phyloP scores from a whole-genome alignment of 2,329 filamentous ascomycete species.

The Shiraia bambusicola region DNA sequence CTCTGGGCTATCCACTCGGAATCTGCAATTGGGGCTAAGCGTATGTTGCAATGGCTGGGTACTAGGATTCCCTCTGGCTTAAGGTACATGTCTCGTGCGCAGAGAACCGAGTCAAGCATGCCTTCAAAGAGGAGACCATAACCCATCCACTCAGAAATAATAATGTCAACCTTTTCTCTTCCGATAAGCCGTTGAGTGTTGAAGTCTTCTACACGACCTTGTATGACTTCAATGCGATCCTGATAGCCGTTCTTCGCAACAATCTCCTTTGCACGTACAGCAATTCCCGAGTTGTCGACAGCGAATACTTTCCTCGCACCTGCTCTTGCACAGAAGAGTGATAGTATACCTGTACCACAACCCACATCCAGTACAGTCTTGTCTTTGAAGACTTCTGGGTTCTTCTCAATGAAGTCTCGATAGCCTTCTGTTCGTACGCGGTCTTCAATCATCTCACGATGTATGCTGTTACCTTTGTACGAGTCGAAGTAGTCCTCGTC shows the following conservation, averaged over 20 bases:
- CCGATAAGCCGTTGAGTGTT: constrained; percentile 57
- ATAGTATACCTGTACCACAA: constrained; percentile 79
- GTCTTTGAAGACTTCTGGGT: constrained; percentile 81
- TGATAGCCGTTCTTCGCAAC: constrained; percentile 77
- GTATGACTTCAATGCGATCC: constrained; percentile 73
- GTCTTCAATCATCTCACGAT: constrained; percentile 95
- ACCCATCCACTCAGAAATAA: constrained; percentile 98
- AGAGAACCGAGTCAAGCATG: constrained; percentile 92
- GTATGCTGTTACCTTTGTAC: constrained; percentile 71
- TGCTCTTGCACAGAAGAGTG: constrained; percentile 91
- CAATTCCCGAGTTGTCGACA: constrained; percentile 90
- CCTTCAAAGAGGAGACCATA: constrained; percentile 92
- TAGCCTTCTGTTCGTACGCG: constrained; percentile 85
- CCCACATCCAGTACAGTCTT: constrained; percentile 91
- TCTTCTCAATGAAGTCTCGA: constrained; percentile 90
- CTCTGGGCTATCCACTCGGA: constrained; percentile 75
- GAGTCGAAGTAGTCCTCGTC: constrained; percentile 65
- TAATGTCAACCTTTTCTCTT: constrained; percentile 75
- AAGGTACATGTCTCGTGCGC: constrained; percentile 83
- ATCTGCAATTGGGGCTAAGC: constrained; percentile 78
- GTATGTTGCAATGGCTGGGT: constrained; percentile 80
- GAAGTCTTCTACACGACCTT: constrained; percentile 87
- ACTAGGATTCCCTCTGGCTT: constrained; percentile 78
- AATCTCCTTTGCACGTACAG: constrained; percentile 82
- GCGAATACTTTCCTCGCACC: constrained; percentile 85